Evolutionary conservation across 345 rosid genomes (phyloP).

Genomic region (Hibiscus syriacus): DNA sequence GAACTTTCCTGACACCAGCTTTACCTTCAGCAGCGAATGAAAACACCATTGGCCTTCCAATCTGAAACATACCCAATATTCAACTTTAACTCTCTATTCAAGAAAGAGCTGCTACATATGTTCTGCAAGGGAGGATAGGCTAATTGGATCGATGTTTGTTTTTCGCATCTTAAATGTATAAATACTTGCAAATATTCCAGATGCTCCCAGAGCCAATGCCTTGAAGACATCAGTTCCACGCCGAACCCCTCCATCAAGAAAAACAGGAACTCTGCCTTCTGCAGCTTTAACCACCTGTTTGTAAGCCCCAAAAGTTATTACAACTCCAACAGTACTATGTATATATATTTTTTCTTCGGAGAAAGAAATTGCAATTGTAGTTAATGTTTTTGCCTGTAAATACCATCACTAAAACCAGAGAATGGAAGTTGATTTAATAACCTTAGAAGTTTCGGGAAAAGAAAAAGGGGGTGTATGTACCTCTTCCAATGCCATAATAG

Average conservation of each 20-base stretch:
- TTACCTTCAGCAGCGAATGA: conserved; percentile 66
- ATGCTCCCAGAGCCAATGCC: conserved; percentile 94
- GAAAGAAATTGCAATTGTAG: no score
- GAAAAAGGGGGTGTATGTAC: conserved; percentile 28
- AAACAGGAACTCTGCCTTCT: conserved; percentile 78
- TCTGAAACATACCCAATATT: no score
- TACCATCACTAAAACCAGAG: neutral
- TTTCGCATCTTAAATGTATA: neutral
- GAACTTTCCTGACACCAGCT: conserved; percentile 55
- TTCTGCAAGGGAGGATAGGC: no score
- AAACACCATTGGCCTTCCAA: conserved; percentile 80
- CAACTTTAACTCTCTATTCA: no score
- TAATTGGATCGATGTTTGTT: neutral
- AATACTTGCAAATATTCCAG: conserved; percentile 81
- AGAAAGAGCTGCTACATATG: no score
- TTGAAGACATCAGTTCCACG: conserved; percentile 99
- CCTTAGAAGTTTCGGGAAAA: no score
- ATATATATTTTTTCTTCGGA: no score
- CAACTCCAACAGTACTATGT: no score
- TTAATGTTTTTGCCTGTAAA: no score
- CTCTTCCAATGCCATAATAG: conserved; percentile 90
- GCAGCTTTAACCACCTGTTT: conserved; percentile 80
- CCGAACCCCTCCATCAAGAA: conserved; percentile 92
- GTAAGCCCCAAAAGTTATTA: conserved; percentile 8
- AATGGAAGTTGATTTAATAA: no score